Evolutionary conservation across 169 alveolate species (phyloP).

Genomic region (Theileria sp.): DNA sequence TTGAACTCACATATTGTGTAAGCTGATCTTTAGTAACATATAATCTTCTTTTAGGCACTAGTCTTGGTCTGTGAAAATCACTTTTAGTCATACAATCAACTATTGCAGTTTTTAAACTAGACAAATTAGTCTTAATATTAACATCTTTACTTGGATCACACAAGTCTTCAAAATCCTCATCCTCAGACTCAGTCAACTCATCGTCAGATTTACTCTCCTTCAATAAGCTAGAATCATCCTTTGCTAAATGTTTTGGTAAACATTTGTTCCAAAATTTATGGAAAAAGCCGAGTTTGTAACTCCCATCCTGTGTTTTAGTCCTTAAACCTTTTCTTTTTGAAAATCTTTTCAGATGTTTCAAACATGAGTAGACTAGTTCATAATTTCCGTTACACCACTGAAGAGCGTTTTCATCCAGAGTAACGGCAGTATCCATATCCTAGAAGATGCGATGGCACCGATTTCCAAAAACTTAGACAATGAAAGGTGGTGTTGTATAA

Average conservation of each 20-base stretch:
- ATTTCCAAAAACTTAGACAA: not conserved
- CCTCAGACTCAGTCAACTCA: constrained; percentile 23
- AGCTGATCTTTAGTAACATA: constrained; percentile 17
- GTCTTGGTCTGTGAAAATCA: constrained; percentile 41
- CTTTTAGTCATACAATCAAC: constrained; percentile 29
- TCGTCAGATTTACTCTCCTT: constrained; percentile 15
- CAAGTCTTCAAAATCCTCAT: constrained; percentile 11
- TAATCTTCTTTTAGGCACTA: constrained; percentile 30
- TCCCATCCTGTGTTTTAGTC: not conserved
- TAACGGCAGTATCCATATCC: not conserved
- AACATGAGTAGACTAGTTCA: constrained; percentile 50
- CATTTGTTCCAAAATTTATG: not conserved
- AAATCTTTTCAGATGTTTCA: not conserved
- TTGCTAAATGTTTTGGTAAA: not conserved
- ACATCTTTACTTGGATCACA: constrained; percentile 9
- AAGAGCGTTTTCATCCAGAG: constrained; percentile 6
- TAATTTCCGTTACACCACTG: constrained; percentile 64
- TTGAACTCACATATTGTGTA: constrained; percentile 23
- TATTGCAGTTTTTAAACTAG: constrained; percentile 7
- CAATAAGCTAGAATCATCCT: not conserved
- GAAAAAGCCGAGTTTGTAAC: not conserved
- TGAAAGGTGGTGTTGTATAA: not conserved
- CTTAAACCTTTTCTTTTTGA: not conserved
- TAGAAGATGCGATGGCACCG: not conserved
- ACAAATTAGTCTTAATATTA: not conserved